A percentile compares a stretch with the other conserved stretches of the same genome.
phyloP scores from a whole-genome alignment of 176 grass and related monocot genomes.

The Bromus sterilis region DNA sequence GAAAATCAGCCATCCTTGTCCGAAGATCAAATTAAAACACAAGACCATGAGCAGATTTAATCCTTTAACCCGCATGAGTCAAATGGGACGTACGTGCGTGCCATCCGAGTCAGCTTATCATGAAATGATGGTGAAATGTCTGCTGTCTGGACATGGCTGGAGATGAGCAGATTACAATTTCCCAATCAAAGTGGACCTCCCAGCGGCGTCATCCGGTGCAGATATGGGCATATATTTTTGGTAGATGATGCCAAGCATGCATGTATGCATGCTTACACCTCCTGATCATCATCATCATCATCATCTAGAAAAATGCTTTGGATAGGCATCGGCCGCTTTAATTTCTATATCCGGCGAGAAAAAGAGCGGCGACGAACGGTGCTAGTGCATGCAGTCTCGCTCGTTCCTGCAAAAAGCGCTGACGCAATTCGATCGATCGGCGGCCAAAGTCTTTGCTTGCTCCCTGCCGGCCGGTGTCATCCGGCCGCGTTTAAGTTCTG shows the following conservation, averaged over 20 bases:
- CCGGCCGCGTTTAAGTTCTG: not conserved
- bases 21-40: not conserved
- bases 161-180: not conserved
- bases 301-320: constrained; percentile 15
- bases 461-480: not conserved
- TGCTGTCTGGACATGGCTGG: not conserved
- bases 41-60: not conserved
- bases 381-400: constrained; percentile 35
- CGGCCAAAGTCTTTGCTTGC: not conserved
- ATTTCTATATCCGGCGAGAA: constrained; percentile 23
- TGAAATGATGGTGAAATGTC: constrained; percentile 19
- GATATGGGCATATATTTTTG: constrained; percentile 4
- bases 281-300: not conserved
- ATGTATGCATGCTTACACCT: not conserved
- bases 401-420: constrained; percentile 21
- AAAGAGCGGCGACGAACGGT: not conserved
- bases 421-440: constrained; percentile 20
- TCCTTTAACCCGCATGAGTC: constrained; percentile 12
- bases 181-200: not conserved
- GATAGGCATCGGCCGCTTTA: constrained; percentile 24
- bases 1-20: constrained; percentile 16
- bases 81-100: constrained; percentile 8
- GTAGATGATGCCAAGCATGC: not conserved
- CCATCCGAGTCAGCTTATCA: constrained; percentile 43
- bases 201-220: constrained; percentile 4